These are phyloP conservation scores for Fomitopsis betulina DNA, from an alignment of 1,284 basidiomycete species.

Conservation along the genomic window DNA sequence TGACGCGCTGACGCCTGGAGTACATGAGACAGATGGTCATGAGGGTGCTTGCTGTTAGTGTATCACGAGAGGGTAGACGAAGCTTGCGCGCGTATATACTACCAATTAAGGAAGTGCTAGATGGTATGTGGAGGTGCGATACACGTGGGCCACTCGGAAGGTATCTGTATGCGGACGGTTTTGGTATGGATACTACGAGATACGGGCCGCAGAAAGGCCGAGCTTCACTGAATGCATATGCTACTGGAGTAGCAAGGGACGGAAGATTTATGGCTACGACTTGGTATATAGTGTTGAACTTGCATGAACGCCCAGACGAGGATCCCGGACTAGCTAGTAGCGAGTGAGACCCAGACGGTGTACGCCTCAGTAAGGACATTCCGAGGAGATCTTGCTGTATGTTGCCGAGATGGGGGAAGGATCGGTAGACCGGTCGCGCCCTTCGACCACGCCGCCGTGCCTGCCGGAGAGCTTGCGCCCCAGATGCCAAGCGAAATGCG, in stretches of 20 bases:
- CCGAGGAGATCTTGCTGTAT: constrained; percentile 35
- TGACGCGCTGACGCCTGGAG: background rate
- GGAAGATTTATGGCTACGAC: background rate
- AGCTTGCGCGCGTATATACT: background rate
- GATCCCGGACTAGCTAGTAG: background rate
- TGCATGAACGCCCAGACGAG: background rate
- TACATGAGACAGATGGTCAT: background rate
- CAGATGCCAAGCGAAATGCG: constrained; percentile 43
- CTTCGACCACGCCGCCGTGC: constrained; percentile 43
- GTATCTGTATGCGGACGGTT: too few relatives aligned
- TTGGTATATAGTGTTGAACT: background rate
- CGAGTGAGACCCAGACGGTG: background rate
- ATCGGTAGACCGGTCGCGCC: constrained; percentile 37
- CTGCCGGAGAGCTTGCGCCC: constrained; percentile 41
- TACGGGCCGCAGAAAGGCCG: too few relatives aligned
- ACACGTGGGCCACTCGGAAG: too few relatives aligned
- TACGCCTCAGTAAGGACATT: constrained; percentile 30
- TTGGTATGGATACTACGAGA: too few relatives aligned
- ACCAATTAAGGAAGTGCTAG: background rate
- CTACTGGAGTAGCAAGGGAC: too few relatives aligned
- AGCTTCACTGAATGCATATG: too few relatives aligned
- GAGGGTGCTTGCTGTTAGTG: background rate
- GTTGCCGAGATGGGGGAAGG: constrained; percentile 32
- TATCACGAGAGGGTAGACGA: constrained; percentile 1
- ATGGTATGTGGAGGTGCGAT: too few relatives aligned